Base-by-base conservation (phyloP, 2,329 filamentous ascomycete species). In the Pseudocercospora fijiensis region DNA sequence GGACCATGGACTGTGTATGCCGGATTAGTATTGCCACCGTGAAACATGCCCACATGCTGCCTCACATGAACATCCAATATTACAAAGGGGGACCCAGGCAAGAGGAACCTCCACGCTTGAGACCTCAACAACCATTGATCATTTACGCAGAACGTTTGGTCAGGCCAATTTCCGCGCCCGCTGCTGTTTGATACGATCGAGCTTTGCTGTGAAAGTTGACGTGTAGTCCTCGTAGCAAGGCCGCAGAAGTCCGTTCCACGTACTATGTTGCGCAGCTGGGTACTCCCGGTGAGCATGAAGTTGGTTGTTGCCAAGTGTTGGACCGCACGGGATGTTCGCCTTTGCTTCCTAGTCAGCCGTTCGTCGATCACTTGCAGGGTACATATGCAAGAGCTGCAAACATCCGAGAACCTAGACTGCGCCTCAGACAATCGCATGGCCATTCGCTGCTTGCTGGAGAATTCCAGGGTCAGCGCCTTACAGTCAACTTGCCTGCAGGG, bases 261-360 rank as follows among this genome's bases (percentile, higher is more conserved):
- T 27, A 13, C 13, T 7, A 26, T 27, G 49, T 27, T 9, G 24
- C 47, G 24, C 49, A n/a, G 24, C 49, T 52, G 49, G 49, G 49
- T 28, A 27, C 16, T 27, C 49, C 49, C 49, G n/a, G 24, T 9
- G 49, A 8, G 20, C 33, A 37, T 16, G 33, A n/a, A 37, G 33
- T 27, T 52, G 49, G 49, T 52, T 52, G 49, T 52, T 52, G 49
- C 49, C 49, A 52, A 52, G 49, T 52, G 24, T 52, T 52, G 49
- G 49, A 16, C 24, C 24, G 49, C 49, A 27, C 49, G 49, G 49
- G 49, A 52, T 52, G 49, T 52, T 52, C 49, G 49, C 49, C 16
- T 27, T 52, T 27, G 49, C 49, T 52, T 52, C 49, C 49, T 52
- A 16, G 49, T 52, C 20, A 24, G 24, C 24, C 24, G 49, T 52